These are phyloP conservation scores for Dioszegia crocea DNA, from an alignment of 768 basidiomycete genomes.

Conservation along the genomic window DNA sequence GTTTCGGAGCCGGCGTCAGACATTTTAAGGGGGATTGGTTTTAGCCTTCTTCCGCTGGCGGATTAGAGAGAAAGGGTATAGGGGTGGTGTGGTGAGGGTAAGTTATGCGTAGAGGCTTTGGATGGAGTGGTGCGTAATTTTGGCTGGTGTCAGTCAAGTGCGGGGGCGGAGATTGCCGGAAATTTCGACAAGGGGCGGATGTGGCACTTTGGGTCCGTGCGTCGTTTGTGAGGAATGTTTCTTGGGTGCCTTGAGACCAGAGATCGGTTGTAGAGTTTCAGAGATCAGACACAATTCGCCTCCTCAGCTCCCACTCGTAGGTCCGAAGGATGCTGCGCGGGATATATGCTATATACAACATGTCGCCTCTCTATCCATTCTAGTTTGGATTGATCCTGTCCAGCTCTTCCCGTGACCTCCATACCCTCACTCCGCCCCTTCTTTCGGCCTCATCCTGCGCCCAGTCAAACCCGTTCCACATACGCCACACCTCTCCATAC, in stretches of 20 bases:
- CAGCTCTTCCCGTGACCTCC: slow-evolving; percentile 48
- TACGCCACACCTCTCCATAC: slow-evolving; percentile 63
- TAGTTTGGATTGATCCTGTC: too few species aligned
- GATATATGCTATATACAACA: too few species aligned
- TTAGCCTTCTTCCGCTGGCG: slow-evolving; percentile 47
- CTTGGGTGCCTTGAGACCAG: too few species aligned
- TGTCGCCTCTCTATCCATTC: too few species aligned
- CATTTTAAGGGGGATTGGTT: slow-evolving; percentile 37
- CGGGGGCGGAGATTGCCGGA: slow-evolving; percentile 30
- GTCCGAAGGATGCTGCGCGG: too few species aligned
- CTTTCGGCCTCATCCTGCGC: slow-evolving; percentile 67
- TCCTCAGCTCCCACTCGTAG: too few species aligned
- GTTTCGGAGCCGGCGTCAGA: slow-evolving; percentile 51
- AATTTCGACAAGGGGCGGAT: too few species aligned
- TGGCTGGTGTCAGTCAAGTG: not conserved
- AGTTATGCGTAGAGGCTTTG: slow-evolving; percentile 2
- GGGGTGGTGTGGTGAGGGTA: not conserved
- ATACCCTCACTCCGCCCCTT: slow-evolving; percentile 68
- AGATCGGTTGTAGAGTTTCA: too few species aligned
- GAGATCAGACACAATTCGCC: too few species aligned
- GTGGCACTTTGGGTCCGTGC: too few species aligned
- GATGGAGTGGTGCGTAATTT: not conserved
- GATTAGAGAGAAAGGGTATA: slow-evolving; percentile 8
- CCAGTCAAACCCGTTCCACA: slow-evolving; percentile 58
- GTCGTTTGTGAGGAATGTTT: too few species aligned